Percentiles rank a stretch among this genome's conserved stretches.
Conservation (phyloP, 1,284 basidiomycete genomes). For the Boletus hoseneyae region DNA sequence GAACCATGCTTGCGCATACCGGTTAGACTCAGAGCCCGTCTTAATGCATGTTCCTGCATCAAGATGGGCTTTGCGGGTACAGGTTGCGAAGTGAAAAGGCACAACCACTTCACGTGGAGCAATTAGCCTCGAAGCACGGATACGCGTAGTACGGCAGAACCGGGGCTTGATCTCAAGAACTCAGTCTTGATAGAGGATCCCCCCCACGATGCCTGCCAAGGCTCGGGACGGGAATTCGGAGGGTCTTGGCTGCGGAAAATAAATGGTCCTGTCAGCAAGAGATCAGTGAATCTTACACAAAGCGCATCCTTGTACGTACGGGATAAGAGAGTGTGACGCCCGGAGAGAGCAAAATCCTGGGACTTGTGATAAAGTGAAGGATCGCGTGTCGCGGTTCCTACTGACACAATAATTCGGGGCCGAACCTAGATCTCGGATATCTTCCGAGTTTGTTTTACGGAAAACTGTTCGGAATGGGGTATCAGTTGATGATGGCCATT, state of each 20-base stretch:
- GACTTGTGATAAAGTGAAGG: constrained; percentile 9
- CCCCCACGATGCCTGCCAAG: neutral
- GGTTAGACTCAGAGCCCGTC: constrained; percentile 9
- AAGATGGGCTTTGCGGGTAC: constrained; percentile 22
- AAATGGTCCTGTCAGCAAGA: neutral
- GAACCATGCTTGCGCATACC: neutral
- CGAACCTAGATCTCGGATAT: constrained; percentile 17
- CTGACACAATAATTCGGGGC: constrained; percentile 4
- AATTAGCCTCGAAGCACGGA: neutral
- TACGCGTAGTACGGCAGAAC: neutral
- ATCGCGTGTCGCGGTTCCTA: constrained; percentile 12
- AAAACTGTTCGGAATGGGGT: neutral
- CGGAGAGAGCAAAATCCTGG: constrained; percentile 1
- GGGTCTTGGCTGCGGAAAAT: neutral
- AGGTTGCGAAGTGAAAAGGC: neutral
- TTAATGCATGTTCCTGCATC: constrained; percentile 9
- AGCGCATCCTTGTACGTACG: neutral
- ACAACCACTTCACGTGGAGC: neutral
- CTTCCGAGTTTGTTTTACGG: neutral
- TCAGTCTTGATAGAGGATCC: neutral
- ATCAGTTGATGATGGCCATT: neutral
- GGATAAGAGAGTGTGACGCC: neutral
- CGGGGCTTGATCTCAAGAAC: neutral
- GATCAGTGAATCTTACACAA: neutral
- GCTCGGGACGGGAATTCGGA: no score